These are phyloP conservation scores for Blastobotrys americana DNA, from an alignment of 805 yeast genomes.

Conservation along the genomic window DNA sequence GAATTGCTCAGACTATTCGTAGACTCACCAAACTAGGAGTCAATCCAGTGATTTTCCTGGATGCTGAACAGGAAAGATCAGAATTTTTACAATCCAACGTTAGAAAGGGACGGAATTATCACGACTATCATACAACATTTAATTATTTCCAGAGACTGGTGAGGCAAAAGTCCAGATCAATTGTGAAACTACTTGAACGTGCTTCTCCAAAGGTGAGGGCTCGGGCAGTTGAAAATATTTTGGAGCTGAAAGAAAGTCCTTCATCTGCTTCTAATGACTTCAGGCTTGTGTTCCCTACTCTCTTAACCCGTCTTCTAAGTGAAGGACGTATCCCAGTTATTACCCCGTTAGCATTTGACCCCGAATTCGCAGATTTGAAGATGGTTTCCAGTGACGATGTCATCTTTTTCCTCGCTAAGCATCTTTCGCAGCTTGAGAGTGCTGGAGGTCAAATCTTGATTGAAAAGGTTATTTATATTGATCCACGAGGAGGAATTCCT, in stretches of 20 bases:
- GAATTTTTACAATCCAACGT: conserved; percentile 1
- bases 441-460: no score
- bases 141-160: conserved; percentile 24
- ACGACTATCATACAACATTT: conserved; percentile 19
- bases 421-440: conserved; percentile 29
- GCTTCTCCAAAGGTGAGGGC: conserved; percentile 15
- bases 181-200: conserved; percentile 17
- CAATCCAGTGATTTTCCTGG: conserved; percentile 63
- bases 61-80: conserved; percentile 30
- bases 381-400: conserved; percentile 37
- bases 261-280: conserved; percentile 7
- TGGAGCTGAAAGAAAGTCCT: conserved; percentile 25
- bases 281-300: conserved; percentile 31
- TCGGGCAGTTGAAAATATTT: conserved; percentile 34
- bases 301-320: conserved; percentile 37
- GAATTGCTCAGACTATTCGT: conserved; percentile 48
- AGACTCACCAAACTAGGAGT: conserved; percentile 59
- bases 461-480: conserved; percentile 77
- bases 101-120: conserved; percentile 18
- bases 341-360: conserved; percentile 63
- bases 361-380: conserved; percentile 36
- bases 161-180: conserved; percentile 15
- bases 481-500: conserved; percentile 85
- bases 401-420: conserved; percentile 34
- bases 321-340: conserved; percentile 43